Base-by-base conservation (phyloP, 495 filamentous ascomycete species). In the Lichenothelia convexa region DNA sequence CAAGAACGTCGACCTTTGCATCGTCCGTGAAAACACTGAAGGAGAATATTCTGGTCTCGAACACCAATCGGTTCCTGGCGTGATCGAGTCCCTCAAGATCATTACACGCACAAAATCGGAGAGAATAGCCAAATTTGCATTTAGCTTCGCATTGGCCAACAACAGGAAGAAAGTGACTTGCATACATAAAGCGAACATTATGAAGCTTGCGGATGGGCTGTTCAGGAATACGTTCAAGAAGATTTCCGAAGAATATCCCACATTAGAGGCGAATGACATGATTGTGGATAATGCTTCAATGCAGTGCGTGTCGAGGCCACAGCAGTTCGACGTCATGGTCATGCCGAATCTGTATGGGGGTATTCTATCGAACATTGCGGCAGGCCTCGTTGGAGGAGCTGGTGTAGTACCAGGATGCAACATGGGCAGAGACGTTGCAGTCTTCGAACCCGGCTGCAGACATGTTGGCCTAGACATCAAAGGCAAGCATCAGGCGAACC, bases 161-260 rank as follows among this genome's bases (percentile, higher is more conserved):
- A 84, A 92, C 73, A 71, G 91, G 51, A 83, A 89, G 68, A 95
- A 93, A 74, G 83, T 95, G 19, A 95, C 86, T 44, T 93, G 85
- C 61, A 93, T 97, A 50, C 91, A 97, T 72, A 97, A 97, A 68
- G 91, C 89, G 54, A 97, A 95, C 67, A 97, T 97, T 65, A 97
- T 97, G 89, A 95, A 97, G 70, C 68, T 97, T 35, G 87, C 86
- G 60, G 89, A 95, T 51, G 89, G 89, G 63, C 77, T 97, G 41
- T 97, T 97, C 77, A 79, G 89, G 53, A 83, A 77, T 60, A 97
- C 89, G 32, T 89, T 95, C 71, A 79, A 92, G 63, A 72, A 75
- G 47, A 74, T 91, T 45, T 82, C 84, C 34, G 77, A 85, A 61
- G 79, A 92, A 53, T 95, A 86, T 60, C 85, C 89, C 31, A 86